A percentile compares a stretch with the other conserved stretches of the same genome.
phyloP scores from a whole-genome alignment of 2,329 filamentous ascomycete genomes.

The Aulographum hederae region DNA sequence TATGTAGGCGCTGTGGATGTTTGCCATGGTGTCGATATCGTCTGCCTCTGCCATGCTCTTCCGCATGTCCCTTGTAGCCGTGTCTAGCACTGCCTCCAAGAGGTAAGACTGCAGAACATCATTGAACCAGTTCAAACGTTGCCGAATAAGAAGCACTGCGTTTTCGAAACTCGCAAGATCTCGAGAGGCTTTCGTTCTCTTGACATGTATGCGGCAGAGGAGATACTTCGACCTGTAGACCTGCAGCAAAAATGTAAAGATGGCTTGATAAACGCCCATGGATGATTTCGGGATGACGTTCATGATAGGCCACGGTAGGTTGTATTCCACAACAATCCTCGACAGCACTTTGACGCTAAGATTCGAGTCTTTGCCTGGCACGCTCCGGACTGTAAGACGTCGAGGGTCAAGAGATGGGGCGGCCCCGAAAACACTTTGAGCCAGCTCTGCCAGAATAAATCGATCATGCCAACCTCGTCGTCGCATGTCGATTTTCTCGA shows the following conservation, averaged over 20 bases:
- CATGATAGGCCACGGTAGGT: constrained; percentile 37
- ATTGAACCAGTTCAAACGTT: constrained; percentile 60
- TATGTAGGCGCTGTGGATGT: constrained; percentile 46
- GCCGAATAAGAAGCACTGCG: constrained; percentile 37
- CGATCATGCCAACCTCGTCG: constrained; percentile 56
- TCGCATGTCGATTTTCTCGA: constrained; percentile 51
- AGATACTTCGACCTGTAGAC: constrained; percentile 51
- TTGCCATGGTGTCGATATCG: constrained; percentile 70
- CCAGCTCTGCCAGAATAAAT: constrained; percentile 61
- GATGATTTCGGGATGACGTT: constrained; percentile 56
- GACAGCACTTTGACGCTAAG: constrained; percentile 45
- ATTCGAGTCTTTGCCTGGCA: constrained; percentile 27
- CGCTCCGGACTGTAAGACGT: constrained; percentile 40
- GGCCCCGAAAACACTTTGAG: constrained; percentile 48
- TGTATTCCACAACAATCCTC: constrained; percentile 46
- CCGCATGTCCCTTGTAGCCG: constrained; percentile 38
- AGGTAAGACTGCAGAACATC: constrained; percentile 60
- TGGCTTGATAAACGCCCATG: constrained; percentile 46
- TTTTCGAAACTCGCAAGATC: too few species aligned
- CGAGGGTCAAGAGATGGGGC: constrained; percentile 37
- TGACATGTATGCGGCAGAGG: too few species aligned
- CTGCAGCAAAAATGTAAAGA: constrained; percentile 65
- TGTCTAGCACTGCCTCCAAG: constrained; percentile 50
- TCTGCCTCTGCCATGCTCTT: constrained; percentile 38
- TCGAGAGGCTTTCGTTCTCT: too few species aligned